Evolutionary conservation across 306 rosid genomes (phyloP), one percentile per base, ranked within the genome.

Genomic region (Cicer cuneatum): DNA sequence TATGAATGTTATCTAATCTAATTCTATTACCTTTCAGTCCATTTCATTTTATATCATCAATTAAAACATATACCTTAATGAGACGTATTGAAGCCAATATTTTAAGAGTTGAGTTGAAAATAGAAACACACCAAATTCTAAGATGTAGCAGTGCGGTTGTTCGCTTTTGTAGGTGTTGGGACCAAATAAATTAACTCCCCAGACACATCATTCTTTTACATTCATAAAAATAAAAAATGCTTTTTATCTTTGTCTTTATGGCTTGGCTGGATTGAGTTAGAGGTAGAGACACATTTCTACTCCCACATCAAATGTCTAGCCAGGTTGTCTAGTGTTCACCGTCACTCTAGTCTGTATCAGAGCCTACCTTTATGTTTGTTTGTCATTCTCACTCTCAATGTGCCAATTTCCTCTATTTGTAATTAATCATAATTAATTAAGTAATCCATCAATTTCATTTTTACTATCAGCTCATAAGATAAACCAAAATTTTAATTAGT

Each of bases 151-250:
- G 0, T 10, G 10, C 66, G 81, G 76, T 56, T 78, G 75, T 75
- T 74, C 9, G 19, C 37, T 70, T 83, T 60, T 35, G 5, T 43
- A 9, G 37, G 67, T 19, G n/a, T 73, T 54, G 85, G 87, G 85
- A 77, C 87, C 85, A 68, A 73, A 37, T 15, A 73, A 73, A 66
- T 16, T 39, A 15, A 45, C 16, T 72, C 66, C 18, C 18, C 2
- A 13, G 13, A 29, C 43, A 51, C 54, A 72, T 33, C 39, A 52
- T 66, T 72, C 42, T 40, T 41, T 49, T 69, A 54, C 80, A n/a
- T 56, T 71, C 62, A 61, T 19, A 15, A 62, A 11, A 29, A 47
- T 49, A 42, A 73, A 73, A 18, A 37, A 9, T 54, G 67, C 56
- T 43, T 69, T 73, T 8, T 62, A 6, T 41, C 16, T 74, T 62